Evolutionary conservation across 176 grass and related monocot genomes (phyloP).

Genomic region (Carex littledalei): DNA sequence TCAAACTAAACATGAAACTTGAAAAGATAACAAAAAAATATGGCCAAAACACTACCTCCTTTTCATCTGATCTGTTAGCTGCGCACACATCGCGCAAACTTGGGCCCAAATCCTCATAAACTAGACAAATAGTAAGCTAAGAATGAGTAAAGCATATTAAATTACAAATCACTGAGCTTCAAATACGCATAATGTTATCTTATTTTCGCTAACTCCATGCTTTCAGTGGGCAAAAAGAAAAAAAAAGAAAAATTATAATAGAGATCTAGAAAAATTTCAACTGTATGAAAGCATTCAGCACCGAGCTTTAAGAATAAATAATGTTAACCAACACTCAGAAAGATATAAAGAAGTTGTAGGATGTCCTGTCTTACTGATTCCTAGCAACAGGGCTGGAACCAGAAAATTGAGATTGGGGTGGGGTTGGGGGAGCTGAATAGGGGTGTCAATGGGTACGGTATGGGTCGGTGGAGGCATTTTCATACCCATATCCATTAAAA

Average conservation of each 20-base stretch:
- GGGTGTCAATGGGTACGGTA: too few species aligned
- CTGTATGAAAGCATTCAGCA: not conserved
- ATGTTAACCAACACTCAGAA: not conserved
- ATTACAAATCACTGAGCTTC: not conserved
- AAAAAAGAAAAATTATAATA: not conserved
- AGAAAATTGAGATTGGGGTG: too few species aligned
- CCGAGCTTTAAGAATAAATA: not conserved
- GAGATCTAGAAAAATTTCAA: not conserved
- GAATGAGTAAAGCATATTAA: slow-evolving; percentile 19
- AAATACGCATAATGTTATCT: not conserved
- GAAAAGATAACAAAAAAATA: not conserved
- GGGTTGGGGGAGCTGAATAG: too few species aligned
- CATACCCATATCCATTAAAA: too few species aligned
- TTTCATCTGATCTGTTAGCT: slow-evolving; percentile 93
- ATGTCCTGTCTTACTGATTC: not conserved
- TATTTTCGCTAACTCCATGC: not conserved
- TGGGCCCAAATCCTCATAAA: slow-evolving; percentile 54
- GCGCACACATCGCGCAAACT: slow-evolving; percentile 85
- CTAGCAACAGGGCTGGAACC: not conserved
- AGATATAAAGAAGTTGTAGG: not conserved
- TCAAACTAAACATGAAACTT: not conserved
- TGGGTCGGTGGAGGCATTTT: too few species aligned
- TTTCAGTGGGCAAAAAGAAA: not conserved
- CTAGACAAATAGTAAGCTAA: slow-evolving; percentile 31
- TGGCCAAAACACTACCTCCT: slow-evolving; percentile 49